Conservation (phyloP, 2,329 filamentous ascomycete genomes). For the Colletotrichum sp. region DNA sequence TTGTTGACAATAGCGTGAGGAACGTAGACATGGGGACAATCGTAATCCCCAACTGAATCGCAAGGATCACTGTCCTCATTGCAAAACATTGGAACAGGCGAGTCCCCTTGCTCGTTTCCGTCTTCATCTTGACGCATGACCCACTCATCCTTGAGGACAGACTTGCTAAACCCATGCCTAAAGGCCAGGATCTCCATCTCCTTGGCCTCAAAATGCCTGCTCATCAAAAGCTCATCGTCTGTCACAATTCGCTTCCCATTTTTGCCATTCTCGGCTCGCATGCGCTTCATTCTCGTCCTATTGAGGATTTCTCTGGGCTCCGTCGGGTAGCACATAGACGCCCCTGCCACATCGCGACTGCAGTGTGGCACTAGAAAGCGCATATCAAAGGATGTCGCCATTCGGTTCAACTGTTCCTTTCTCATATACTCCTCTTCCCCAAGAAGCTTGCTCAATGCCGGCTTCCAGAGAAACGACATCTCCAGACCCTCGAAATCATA, state of each 20-base stretch:
- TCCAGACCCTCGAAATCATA: conserved; percentile 6
- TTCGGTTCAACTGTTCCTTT: neutral
- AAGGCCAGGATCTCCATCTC: neutral
- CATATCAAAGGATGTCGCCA: neutral
- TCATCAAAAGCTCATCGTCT: neutral
- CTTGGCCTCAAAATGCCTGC: neutral
- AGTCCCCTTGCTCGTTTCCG: neutral
- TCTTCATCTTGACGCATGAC: neutral
- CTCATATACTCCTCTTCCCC: conserved; percentile 20
- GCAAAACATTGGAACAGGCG: neutral
- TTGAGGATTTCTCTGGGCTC: neutral
- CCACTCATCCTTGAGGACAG: neutral
- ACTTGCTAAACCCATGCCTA: neutral
- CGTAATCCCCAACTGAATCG: neutral
- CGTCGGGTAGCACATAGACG: neutral
- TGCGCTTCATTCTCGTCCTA: neutral
- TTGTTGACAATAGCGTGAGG: neutral
- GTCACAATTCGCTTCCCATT: neutral
- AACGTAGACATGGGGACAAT: neutral
- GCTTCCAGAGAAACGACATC: conserved; percentile 17
- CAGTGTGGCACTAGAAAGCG: neutral
- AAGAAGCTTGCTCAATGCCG: conserved; percentile 17
- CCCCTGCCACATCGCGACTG: neutral
- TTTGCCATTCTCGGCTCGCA: neutral
- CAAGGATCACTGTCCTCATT: neutral